These are phyloP conservation scores for Phytophthora pinifolia DNA, from an alignment of 352 stramenopile genomes.

Conservation along the genomic window DNA sequence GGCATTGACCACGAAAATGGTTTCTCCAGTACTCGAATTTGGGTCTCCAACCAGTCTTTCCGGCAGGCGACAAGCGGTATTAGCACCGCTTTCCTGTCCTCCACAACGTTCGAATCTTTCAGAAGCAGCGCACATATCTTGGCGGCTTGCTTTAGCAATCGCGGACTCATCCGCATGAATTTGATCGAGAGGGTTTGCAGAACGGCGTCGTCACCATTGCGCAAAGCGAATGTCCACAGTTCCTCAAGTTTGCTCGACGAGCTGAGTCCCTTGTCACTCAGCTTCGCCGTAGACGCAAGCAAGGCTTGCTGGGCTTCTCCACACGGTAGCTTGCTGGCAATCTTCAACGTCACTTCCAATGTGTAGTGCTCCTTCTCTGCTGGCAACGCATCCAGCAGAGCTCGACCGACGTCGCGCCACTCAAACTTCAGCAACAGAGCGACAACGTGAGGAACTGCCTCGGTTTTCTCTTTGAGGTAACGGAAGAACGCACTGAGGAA, in stretches of 20 bases:
- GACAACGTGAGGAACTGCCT: no score
- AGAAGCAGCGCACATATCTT: neutral
- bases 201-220: neutral
- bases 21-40: conserved; percentile 11
- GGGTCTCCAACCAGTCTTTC: conserved; percentile 15
- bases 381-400: neutral
- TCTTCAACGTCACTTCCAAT: neutral
- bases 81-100: neutral
- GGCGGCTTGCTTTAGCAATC: neutral
- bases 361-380: neutral
- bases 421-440: conserved; percentile 10
- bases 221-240: conserved; percentile 6
- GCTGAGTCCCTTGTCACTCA: neutral
- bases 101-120: neutral
- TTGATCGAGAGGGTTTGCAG: neutral
- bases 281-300: neutral
- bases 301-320: neutral
- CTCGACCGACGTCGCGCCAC: conserved; percentile 14
- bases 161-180: neutral
- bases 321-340: neutral
- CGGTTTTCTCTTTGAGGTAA: neutral
- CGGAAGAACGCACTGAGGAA: conserved; percentile 18
- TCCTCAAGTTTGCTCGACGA: neutral
- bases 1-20: conserved; percentile 26
- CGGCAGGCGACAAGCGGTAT: neutral